Percentiles rank a stretch among this genome's conserved stretches.
phyloP scores from a whole-genome alignment of 495 filamentous ascomycete genomes.

The Mytilinidion resinicola region DNA sequence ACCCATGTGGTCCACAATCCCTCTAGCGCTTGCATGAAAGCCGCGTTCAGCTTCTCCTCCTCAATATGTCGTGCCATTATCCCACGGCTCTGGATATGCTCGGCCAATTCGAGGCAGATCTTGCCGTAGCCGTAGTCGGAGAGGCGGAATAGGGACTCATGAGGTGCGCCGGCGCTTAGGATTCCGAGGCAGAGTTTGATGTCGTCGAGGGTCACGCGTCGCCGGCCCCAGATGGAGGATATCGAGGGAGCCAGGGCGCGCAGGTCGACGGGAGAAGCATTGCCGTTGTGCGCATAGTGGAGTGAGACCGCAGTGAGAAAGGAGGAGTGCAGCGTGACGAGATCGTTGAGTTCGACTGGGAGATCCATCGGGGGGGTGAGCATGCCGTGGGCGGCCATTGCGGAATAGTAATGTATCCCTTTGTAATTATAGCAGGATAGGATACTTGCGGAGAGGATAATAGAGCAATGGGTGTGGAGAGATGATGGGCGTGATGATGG shows the following conservation, averaged over 20 bases:
- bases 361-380: slow-evolving; percentile 23
- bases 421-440: not conserved
- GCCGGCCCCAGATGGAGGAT: slow-evolving; percentile 55
- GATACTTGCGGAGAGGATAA: not conserved
- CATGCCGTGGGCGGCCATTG: slow-evolving; percentile 1
- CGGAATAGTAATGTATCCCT: not conserved
- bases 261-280: slow-evolving; percentile 52
- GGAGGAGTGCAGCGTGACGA: slow-evolving; percentile 50
- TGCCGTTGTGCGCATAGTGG: slow-evolving; percentile 60
- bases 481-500: not conserved
- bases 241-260: slow-evolving; percentile 49
- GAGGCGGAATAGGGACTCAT: slow-evolving; percentile 39
- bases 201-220: slow-evolving; percentile 52
- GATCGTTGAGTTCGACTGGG: slow-evolving; percentile 49
- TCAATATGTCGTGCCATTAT: slow-evolving; percentile 46
- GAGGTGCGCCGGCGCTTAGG: slow-evolving; percentile 30
- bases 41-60: slow-evolving; percentile 49
- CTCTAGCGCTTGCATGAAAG: slow-evolving; percentile 48
- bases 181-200: slow-evolving; percentile 47
- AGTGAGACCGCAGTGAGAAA: slow-evolving; percentile 54
- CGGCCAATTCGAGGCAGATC: slow-evolving; percentile 41
- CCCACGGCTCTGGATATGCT: slow-evolving; percentile 36
- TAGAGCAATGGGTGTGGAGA: not conserved
- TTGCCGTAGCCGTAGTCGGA: slow-evolving; percentile 55
- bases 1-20: slow-evolving; percentile 41